A percentile compares a stretch with the other conserved stretches of the same genome.
phyloP scores from a whole-genome alignment of 345 rosid species.

The Salix koriyanagi region DNA sequence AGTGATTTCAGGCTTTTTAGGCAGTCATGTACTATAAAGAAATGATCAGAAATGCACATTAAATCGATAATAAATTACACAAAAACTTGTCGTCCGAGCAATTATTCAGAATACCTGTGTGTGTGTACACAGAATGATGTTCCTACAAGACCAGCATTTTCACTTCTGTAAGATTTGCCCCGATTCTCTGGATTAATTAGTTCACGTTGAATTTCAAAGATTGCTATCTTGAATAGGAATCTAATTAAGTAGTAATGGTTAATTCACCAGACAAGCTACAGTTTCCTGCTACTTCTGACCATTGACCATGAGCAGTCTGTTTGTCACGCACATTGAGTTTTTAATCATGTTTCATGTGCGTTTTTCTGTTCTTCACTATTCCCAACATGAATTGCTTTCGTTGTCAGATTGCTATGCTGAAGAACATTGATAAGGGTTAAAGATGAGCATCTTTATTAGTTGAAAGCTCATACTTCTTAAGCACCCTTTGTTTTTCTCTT shows the following conservation, averaged over 20 bases:
- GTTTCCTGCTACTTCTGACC: constrained; percentile 1
- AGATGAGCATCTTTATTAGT: constrained; percentile 11
- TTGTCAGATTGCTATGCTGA: constrained; percentile 1
- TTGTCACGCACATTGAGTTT: not conserved
- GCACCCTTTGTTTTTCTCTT: not conserved
- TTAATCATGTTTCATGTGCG: constrained; percentile 9
- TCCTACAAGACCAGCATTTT: not conserved
- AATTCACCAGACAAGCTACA: not conserved
- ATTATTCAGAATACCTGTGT: not conserved
- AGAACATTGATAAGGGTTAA: constrained; percentile 11
- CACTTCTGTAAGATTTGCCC: not conserved
- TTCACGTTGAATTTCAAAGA: not conserved
- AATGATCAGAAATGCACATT: not conserved
- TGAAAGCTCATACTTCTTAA: not conserved
- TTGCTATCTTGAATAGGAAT: not conserved
- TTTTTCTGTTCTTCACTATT: constrained; percentile 17
- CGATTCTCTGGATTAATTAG: not conserved
- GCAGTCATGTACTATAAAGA: not conserved
- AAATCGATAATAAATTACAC: not conserved
- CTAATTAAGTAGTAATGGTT: constrained; percentile 1
- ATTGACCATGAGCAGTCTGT: not conserved
- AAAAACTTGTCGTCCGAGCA: not conserved
- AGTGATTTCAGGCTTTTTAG: not conserved
- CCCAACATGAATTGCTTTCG: constrained; percentile 12
- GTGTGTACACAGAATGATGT: not conserved